A percentile compares a stretch with the other conserved stretches of the same genome.
Evolutionary conservation across 306 rosid genomes (phyloP).

Genomic region (Clitoria ternatea): DNA sequence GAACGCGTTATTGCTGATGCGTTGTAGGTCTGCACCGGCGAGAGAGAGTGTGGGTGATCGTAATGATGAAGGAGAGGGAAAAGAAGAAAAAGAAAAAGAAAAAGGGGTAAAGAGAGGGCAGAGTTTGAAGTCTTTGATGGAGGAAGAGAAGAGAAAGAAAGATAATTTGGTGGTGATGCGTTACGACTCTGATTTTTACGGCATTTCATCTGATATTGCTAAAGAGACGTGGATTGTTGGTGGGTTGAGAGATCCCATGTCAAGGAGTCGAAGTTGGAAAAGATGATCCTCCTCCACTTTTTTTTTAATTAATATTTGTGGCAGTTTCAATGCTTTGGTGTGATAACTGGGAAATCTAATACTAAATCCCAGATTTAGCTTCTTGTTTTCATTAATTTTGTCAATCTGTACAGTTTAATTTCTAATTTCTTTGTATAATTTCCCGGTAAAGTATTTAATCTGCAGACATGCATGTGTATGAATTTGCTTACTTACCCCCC

Average conservation of each 20-base stretch:
- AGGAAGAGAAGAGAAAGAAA: constrained; percentile 51
- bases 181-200: constrained; percentile 46
- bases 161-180: constrained; percentile 56
- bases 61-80: not conserved
- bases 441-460: constrained; percentile 15
- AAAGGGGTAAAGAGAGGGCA: constrained; percentile 37
- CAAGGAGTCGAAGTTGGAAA: constrained; percentile 79
- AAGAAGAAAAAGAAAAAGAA: not conserved
- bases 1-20: constrained; percentile 84
- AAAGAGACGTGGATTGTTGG: constrained; percentile 92
- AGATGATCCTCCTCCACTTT: too few species aligned
- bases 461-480: constrained; percentile 30
- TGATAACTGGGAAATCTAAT: constrained; percentile 37
- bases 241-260: constrained; percentile 50
- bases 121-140: constrained; percentile 72
- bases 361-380: constrained; percentile 28
- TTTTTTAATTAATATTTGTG: too few species aligned
- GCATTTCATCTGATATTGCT: constrained; percentile 68
- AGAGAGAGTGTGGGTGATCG: constrained; percentile 35
- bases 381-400: constrained; percentile 5
- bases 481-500: constrained; percentile 16
- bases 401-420: constrained; percentile 47
- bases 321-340: constrained; percentile 14
- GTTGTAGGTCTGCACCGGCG: constrained; percentile 93
- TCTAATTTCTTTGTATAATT: constrained; percentile 25